Conservation (phyloP, 2,329 filamentous ascomycete genomes). For the Aureobasidium sp. region DNA sequence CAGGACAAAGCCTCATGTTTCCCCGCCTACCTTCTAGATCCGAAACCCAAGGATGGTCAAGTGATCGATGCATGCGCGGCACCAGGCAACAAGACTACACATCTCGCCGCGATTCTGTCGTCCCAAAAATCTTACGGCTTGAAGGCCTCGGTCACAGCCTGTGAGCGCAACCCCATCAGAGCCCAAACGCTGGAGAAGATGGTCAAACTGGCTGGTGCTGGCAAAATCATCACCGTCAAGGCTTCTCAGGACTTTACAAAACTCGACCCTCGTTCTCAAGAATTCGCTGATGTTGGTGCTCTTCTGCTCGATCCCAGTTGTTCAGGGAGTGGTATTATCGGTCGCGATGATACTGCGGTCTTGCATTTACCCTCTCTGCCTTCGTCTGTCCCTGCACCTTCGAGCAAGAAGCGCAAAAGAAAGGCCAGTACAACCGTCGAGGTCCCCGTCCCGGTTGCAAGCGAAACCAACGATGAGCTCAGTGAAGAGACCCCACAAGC, state of each 20-base stretch:
- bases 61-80: conserved; percentile 90
- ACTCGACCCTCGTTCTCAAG: conserved; percentile 53
- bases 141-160: conserved; percentile 56
- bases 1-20: conserved; percentile 98
- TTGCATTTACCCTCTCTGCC: conserved; percentile 5
- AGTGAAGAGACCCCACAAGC: conserved; percentile 24
- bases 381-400: not conserved
- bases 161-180: conserved; percentile 64
- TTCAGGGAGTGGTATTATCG: conserved; percentile 89
- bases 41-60: conserved; percentile 57
- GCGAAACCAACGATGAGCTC: conserved; percentile 17
- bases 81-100: conserved; percentile 95
- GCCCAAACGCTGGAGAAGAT: conserved; percentile 75
- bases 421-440: not conserved
- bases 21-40: conserved; percentile 77
- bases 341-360: conserved; percentile 56
- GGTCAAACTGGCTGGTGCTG: conserved; percentile 67
- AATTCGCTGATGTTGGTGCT: conserved; percentile 63
- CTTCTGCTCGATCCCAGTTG: conserved; percentile 89
- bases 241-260: conserved; percentile 74
- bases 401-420: conserved; percentile 25
- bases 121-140: conserved; percentile 24
- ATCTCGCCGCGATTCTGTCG: conserved; percentile 66
- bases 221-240: conserved; percentile 56
- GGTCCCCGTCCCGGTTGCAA: conserved; percentile 2